These are phyloP conservation scores for Plasmodium malariae DNA, from an alignment of 169 alveolate genomes.

Conservation along the genomic window DNA sequence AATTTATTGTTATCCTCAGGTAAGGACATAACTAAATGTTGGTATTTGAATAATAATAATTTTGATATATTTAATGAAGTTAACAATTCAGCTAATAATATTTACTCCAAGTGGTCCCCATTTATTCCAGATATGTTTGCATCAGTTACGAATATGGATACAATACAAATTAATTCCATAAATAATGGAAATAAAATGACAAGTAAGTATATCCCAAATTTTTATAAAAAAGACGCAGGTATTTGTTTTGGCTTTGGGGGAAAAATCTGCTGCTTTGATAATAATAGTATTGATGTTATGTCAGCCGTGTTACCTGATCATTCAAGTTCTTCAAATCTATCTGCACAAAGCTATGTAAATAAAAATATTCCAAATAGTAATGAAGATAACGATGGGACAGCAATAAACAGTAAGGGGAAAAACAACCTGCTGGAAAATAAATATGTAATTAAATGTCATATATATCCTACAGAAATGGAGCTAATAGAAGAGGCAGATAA, in stretches of 20 bases:
- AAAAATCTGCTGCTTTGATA: conserved; percentile 56
- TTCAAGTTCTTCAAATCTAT: neutral
- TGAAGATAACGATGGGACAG: neutral
- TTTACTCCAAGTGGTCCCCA: conserved; percentile 81
- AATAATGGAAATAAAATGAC: conserved; percentile 79
- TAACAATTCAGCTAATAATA: conserved; percentile 58
- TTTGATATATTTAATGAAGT: conserved; percentile 71
- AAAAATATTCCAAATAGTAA: neutral
- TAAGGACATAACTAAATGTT: conserved; percentile 86
- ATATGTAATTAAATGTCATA: conserved; percentile 36
- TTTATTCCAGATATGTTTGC: conserved; percentile 81
- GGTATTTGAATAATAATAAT: conserved; percentile 81
- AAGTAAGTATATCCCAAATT: conserved; percentile 78
- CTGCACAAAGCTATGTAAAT: neutral
- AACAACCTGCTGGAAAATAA: neutral
- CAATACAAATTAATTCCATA: conserved; percentile 77
- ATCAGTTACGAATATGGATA: conserved; percentile 80
- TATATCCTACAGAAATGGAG: conserved; percentile 61
- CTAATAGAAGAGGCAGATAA: conserved; percentile 68
- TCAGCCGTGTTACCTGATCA: neutral
- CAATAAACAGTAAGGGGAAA: neutral
- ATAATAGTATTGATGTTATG: neutral
- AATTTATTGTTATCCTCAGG: conserved; percentile 87
- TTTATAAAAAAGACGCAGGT: conserved; percentile 79
- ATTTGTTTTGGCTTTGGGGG: conserved; percentile 83